Evolutionary conservation across 2,329 filamentous ascomycete species (phyloP).

Genomic region (Elsinoe australis): DNA sequence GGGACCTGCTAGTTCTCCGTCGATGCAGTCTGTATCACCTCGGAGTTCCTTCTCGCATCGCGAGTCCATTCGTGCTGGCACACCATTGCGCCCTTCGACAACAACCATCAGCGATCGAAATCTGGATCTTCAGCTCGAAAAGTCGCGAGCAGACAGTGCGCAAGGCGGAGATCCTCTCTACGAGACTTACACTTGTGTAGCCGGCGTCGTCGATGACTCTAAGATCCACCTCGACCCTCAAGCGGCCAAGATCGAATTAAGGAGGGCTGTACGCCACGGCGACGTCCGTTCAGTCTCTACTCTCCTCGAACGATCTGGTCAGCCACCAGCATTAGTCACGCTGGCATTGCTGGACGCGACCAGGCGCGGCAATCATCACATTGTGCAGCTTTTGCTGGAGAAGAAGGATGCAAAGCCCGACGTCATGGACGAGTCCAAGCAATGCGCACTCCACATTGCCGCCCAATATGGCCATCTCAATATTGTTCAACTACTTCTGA

Average conservation of each 20-base stretch:
- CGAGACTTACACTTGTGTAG: slow-evolving; percentile 1
- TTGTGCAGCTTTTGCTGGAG: slow-evolving; percentile 7
- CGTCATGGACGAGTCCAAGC: not conserved
- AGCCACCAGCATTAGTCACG: slow-evolving; percentile 1
- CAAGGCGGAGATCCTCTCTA: slow-evolving; percentile 6
- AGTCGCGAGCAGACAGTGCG: not conserved
- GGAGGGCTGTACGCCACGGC: not conserved
- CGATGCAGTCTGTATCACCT: not conserved
- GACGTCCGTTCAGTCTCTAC: slow-evolving; percentile 5
- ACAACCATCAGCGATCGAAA: not conserved
- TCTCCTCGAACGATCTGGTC: slow-evolving; percentile 4
- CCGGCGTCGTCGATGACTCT: slow-evolving; percentile 1
- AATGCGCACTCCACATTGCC: slow-evolving; percentile 14
- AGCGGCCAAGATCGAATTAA: not conserved
- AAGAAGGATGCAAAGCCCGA: slow-evolving; percentile 11
- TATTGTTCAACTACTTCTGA: slow-evolving; percentile 16
- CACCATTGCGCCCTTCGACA: slow-evolving; percentile 2
- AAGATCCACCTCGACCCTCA: slow-evolving; percentile 9
- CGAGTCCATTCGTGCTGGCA: not conserved
- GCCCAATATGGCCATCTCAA: slow-evolving; percentile 13
- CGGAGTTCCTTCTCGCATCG: slow-evolving; percentile 1
- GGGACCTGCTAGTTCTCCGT: not conserved
- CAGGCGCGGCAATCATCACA: not conserved
- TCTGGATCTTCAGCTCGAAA: not conserved
- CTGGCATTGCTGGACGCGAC: slow-evolving; percentile 6